Percentiles rank a stretch among this genome's conserved stretches.
These are phyloP conservation scores for Fistulinella prunicolor DNA, from an alignment of 768 basidiomycete species.

Conservation along the genomic window DNA sequence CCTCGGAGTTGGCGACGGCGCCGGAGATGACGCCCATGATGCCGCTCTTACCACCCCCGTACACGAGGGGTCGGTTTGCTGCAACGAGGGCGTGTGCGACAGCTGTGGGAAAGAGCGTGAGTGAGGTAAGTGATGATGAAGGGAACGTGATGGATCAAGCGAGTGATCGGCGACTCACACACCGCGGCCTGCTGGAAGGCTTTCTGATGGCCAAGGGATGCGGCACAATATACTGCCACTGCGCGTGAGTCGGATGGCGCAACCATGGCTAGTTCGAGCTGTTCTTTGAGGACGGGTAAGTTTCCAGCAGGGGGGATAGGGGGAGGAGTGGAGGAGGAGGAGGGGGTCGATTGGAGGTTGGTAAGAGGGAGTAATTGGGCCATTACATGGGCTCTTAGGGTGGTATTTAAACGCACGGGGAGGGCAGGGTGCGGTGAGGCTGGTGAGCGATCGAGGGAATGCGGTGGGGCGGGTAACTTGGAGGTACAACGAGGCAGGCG, in stretches of 20 bases:
- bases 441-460: slow-evolving; percentile 11
- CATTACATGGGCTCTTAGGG: not conserved
- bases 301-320: too few relatives aligned
- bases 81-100: slow-evolving; percentile 70
- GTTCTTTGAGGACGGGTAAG: too few relatives aligned
- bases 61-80: slow-evolving; percentile 64
- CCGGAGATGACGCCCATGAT: slow-evolving; percentile 84
- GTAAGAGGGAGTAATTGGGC: slow-evolving; percentile 10
- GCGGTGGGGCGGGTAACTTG: slow-evolving; percentile 1
- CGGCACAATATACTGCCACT: slow-evolving; percentile 85
- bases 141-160: not conserved
- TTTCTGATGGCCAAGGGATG: slow-evolving; percentile 59
- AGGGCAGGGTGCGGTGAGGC: slow-evolving; percentile 10
- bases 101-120: slow-evolving; percentile 40
- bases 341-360: too few relatives aligned
- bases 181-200: slow-evolving; percentile 66
- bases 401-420: slow-evolving; percentile 29
- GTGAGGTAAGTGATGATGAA: too few relatives aligned
- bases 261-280: slow-evolving; percentile 31
- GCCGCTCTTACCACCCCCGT: slow-evolving; percentile 81
- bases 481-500: slow-evolving; percentile 23
- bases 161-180: slow-evolving; percentile 49
- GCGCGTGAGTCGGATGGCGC: slow-evolving; percentile 34
- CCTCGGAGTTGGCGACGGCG: slow-evolving; percentile 52
- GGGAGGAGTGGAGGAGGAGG: too few relatives aligned